These are phyloP conservation scores for Blastobotrys buckinghamii DNA, from an alignment of 1,139 yeast species.

Conservation along the genomic window DNA sequence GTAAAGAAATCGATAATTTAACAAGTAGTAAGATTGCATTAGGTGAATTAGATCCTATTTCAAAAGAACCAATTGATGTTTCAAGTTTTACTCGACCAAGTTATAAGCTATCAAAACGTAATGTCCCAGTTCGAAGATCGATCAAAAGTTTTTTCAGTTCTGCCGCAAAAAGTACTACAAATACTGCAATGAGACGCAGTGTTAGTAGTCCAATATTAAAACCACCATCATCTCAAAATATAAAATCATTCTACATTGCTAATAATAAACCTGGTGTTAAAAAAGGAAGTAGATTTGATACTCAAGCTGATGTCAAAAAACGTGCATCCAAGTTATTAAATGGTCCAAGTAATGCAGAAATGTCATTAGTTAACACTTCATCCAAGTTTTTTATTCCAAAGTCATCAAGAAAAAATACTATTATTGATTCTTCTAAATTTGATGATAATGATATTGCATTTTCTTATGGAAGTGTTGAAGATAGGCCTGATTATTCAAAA, in stretches of 20 bases:
- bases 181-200: neutral
- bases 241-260: too few species aligned
- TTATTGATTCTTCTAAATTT: neutral
- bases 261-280: neutral
- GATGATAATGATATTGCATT: too few species aligned
- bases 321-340: conserved; percentile 2
- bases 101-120: neutral
- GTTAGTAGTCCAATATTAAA: neutral
- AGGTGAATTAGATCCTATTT: conserved; percentile 64
- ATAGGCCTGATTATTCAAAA: neutral
- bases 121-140: neutral
- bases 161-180: neutral
- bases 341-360: neutral
- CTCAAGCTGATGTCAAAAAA: neutral
- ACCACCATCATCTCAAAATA: neutral
- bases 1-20: conserved; percentile 41
- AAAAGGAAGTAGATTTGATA: neutral
- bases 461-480: too few species aligned
- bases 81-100: neutral
- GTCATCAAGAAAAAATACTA: neutral
- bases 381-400: neutral
- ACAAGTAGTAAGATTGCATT: conserved; percentile 52
- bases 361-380: neutral
- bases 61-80: conserved; percentile 35
- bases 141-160: conserved; percentile 13